phyloP scores from a whole-genome alignment of 2,329 filamentous ascomycete genomes.

The Microsporum audouinii region DNA sequence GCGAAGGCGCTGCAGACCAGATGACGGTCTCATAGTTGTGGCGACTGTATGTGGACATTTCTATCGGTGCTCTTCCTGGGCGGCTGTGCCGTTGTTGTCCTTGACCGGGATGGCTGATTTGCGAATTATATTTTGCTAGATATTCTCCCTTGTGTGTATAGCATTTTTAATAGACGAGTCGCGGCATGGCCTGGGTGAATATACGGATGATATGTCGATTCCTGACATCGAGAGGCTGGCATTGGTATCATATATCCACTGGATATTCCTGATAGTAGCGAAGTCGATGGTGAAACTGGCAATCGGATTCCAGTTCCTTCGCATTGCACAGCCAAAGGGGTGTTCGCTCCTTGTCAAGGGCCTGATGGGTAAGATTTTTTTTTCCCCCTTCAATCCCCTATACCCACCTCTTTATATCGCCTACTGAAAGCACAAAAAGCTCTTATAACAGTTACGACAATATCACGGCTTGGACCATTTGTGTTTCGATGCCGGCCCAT shows the following conservation, averaged over 20 bases:
- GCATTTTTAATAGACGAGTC: conserved; percentile 37
- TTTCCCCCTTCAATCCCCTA: no score
- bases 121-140: conserved; percentile 9
- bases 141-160: conserved; percentile 19
- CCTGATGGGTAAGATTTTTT: conserved; percentile 28
- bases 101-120: not conserved
- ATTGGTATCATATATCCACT: conserved; percentile 38
- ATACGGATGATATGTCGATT: conserved; percentile 28
- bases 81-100: not conserved
- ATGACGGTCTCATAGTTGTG: conserved; percentile 12
- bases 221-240: conserved; percentile 27
- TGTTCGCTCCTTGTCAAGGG: conserved; percentile 35
- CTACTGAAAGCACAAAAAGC: not conserved
- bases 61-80: not conserved
- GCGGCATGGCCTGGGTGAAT: conserved; percentile 39
- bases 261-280: conserved; percentile 37
- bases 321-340: conserved; percentile 30
- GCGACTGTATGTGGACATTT: conserved; percentile 9
- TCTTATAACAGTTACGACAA: not conserved
- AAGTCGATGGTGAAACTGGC: conserved; percentile 40
- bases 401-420: not conserved
- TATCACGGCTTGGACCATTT: conserved; percentile 34
- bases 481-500: conserved; percentile 40
- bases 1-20: conserved; percentile 8
- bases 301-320: conserved; percentile 36